These are phyloP conservation scores for Fraxinus excelsior DNA, from an alignment of 257 asterid species.

Conservation along the genomic window DNA sequence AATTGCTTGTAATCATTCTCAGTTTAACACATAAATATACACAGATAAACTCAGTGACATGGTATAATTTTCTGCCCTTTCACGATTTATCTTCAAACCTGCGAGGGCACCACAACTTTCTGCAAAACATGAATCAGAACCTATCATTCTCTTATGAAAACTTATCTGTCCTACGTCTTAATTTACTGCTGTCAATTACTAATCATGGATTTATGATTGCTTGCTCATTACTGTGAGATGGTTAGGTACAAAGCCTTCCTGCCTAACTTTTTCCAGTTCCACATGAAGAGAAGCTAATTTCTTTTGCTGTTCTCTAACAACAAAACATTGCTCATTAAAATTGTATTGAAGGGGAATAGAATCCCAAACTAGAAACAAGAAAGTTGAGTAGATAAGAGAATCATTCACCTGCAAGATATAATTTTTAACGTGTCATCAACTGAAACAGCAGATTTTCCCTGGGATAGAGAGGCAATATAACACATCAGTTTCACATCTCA, in stretches of 20 bases:
- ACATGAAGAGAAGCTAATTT: constrained; percentile 64
- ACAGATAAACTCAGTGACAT: too few relatives aligned
- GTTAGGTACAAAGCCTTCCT: constrained; percentile 70
- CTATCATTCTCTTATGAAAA: not conserved
- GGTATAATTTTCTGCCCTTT: too few relatives aligned
- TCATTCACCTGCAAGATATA: constrained; percentile 71
- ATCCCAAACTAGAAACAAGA: constrained; percentile 7
- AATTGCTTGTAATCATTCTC: too few relatives aligned
- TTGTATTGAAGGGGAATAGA: constrained; percentile 14
- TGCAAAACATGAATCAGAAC: too few relatives aligned
- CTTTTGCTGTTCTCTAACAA: constrained; percentile 72
- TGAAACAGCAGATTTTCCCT: constrained; percentile 78
- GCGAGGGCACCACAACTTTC: too few relatives aligned
- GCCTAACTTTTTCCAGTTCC: constrained; percentile 72
- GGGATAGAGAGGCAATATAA: constrained; percentile 32
- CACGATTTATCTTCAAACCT: too few relatives aligned
- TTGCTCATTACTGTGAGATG: constrained; percentile 36
- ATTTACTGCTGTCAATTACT: not conserved
- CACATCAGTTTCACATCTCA: constrained; percentile 7
- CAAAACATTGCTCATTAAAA: constrained; percentile 25
- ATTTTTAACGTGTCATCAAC: constrained; percentile 78
- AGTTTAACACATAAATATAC: too few relatives aligned
- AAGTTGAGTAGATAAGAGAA: constrained; percentile 3
- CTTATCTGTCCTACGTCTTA: not conserved
- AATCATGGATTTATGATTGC: constrained; percentile 1